These are phyloP conservation scores for Akanthomyces dipterigenus DNA, from an alignment of 2,329 filamentous ascomycete genomes.

Conservation along the genomic window DNA sequence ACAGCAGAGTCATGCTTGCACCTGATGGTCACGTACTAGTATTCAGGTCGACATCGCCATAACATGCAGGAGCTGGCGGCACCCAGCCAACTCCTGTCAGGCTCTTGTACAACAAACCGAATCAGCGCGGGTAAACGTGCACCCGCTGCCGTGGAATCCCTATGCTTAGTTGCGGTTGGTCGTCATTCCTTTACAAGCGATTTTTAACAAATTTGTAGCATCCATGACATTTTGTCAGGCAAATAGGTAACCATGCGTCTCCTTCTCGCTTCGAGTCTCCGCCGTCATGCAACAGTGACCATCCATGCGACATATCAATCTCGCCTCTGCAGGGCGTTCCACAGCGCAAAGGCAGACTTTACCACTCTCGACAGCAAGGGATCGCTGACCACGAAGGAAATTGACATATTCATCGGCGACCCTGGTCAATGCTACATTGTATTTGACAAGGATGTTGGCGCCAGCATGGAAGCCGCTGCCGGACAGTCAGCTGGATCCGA, in stretches of 20 bases:
- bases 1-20: neutral
- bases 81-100: no score
- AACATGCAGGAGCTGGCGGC: no score
- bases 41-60: no score
- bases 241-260: neutral
- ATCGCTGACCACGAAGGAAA: slow-evolving; percentile 5
- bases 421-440: slow-evolving; percentile 13
- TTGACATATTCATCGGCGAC: slow-evolving; percentile 14
- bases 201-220: no score
- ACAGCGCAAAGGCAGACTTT: slow-evolving; percentile 14
- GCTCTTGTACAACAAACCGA: no score
- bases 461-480: slow-evolving; percentile 7
- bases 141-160: no score
- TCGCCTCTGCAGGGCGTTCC: slow-evolving; percentile 2
- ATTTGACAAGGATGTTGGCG: slow-evolving; percentile 11
- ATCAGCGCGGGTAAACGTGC: no score
- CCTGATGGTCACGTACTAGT: neutral
- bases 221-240: no score
- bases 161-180: no score
- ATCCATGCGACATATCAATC: neutral
- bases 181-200: no score
- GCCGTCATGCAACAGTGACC: neutral
- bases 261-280: neutral
- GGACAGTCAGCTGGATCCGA: slow-evolving; percentile 7
- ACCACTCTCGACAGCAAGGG: slow-evolving; percentile 8